A percentile compares a stretch with the other conserved stretches of the same genome.
These are phyloP conservation scores for Schizothecium vesticola DNA, from an alignment of 495 filamentous ascomycete genomes.

Conservation along the genomic window DNA sequence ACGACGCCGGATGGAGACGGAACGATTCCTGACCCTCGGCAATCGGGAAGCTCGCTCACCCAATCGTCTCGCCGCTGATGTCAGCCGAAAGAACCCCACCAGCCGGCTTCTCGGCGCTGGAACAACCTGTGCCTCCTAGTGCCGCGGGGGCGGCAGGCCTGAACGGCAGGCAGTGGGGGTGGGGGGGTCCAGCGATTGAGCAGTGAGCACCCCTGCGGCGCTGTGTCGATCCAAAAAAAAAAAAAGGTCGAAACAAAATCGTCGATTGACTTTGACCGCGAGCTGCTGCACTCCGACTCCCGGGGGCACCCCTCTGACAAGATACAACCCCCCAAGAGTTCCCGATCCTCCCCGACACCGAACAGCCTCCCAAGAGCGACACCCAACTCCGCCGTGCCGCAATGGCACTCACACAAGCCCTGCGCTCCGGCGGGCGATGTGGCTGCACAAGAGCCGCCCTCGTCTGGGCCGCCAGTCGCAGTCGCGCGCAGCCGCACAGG, in stretches of 20 bases:
- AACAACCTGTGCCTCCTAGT: background rate
- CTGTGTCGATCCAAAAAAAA: background rate
- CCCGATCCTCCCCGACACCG: background rate
- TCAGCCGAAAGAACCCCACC: conserved; percentile 21
- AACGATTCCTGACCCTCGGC: conserved; percentile 25
- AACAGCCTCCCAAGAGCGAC: background rate
- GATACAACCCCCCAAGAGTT: background rate
- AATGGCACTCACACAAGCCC: background rate
- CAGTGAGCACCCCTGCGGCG: background rate
- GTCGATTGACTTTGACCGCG: conserved; percentile 12
- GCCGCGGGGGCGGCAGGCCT: background rate
- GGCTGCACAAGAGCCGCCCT: background rate
- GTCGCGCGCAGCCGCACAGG: background rate
- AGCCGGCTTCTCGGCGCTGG: conserved; percentile 7
- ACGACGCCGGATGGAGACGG: background rate
- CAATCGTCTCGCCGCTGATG: conserved; percentile 25
- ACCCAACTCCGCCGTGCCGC: background rate
- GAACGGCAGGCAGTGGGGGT: background rate
- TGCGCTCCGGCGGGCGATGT: background rate
- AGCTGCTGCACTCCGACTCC: background rate
- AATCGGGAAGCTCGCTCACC: conserved; percentile 23
- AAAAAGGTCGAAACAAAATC: background rate
- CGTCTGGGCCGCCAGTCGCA: background rate
- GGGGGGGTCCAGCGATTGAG: background rate
- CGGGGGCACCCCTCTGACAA: background rate